phyloP scores from a whole-genome alignment of 1,284 basidiomycete genomes.

The Trichosporon sp. region DNA sequence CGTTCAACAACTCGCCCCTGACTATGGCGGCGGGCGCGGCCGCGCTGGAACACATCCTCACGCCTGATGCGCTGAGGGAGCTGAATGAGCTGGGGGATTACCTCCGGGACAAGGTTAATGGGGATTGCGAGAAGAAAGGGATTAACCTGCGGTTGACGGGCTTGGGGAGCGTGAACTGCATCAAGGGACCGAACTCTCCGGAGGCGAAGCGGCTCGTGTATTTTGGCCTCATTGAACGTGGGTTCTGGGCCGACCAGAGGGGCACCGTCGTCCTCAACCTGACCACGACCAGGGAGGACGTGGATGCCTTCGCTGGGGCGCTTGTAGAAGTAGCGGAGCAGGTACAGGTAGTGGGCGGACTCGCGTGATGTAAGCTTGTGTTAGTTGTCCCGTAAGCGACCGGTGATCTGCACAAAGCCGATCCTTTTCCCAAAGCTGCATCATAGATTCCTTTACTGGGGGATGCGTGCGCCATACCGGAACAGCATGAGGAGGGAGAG shows the following conservation, averaged over 20 bases:
- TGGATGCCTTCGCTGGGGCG: constrained; percentile 25
- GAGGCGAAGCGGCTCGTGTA: constrained; percentile 28
- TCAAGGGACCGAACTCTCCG: constrained; percentile 32
- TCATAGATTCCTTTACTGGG: background rate
- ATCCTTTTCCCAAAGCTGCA: background rate
- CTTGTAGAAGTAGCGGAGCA: constrained; percentile 17
- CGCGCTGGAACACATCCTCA: constrained; percentile 35
- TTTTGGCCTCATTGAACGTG: constrained; percentile 34
- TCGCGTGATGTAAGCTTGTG: background rate
- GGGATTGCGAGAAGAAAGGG: constrained; percentile 16
- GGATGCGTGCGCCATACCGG: constrained; percentile 29
- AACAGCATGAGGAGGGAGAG: constrained; percentile 28
- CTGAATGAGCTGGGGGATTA: constrained; percentile 37
- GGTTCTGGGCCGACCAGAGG: constrained; percentile 38
- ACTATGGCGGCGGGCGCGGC: constrained; percentile 41
- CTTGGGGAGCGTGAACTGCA: constrained; percentile 41
- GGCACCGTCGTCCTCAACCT: constrained; percentile 30
- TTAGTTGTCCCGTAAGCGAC: background rate
- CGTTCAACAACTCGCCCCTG: constrained; percentile 46
- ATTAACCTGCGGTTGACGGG: constrained; percentile 34
- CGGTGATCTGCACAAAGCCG: background rate
- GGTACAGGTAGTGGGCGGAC: background rate
- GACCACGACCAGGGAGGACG: constrained; percentile 22
- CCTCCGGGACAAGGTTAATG: constrained; percentile 33
- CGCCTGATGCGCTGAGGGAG: constrained; percentile 28